phyloP scores from a whole-genome alignment of 2,329 filamentous ascomycete genomes.

The Clonostachys rhizophaga region DNA sequence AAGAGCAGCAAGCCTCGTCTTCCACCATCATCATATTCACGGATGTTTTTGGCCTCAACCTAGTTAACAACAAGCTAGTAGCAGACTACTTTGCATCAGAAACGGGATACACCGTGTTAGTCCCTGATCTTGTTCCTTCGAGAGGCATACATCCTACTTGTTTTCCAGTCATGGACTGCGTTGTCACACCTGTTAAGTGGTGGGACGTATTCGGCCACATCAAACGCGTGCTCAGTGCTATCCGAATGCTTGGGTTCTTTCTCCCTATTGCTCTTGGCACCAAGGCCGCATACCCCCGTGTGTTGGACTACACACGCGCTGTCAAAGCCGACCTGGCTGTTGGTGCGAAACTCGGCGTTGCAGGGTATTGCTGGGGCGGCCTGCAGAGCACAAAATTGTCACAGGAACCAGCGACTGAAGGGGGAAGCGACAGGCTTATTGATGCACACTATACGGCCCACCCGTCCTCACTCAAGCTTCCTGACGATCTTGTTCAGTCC shows the following conservation, averaged over 20 bases:
- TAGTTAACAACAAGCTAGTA: constrained; percentile 43
- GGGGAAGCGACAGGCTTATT: not conserved
- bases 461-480: not conserved
- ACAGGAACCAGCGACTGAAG: not conserved
- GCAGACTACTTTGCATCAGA: constrained; percentile 41
- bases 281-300: no score
- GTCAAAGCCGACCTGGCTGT: not conserved
- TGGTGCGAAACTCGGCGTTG: not conserved
- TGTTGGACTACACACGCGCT: not conserved
- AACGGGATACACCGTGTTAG: constrained; percentile 37
- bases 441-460: not conserved
- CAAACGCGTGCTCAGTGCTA: no score
- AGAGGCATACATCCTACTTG: no score
- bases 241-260: no score
- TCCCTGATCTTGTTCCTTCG: constrained; percentile 43
- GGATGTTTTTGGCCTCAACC: constrained; percentile 46
- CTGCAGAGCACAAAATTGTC: not conserved
- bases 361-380: not conserved
- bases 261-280: no score
- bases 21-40: constrained; percentile 40
- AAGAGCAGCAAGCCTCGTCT: constrained; percentile 2
- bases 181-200: no score
- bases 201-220: no score
- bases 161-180: no score
- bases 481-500: not conserved